Evolutionary conservation across 371 early-diverging fungal genomes (phyloP).

Genomic region (Apophysomyces variabilis): DNA sequence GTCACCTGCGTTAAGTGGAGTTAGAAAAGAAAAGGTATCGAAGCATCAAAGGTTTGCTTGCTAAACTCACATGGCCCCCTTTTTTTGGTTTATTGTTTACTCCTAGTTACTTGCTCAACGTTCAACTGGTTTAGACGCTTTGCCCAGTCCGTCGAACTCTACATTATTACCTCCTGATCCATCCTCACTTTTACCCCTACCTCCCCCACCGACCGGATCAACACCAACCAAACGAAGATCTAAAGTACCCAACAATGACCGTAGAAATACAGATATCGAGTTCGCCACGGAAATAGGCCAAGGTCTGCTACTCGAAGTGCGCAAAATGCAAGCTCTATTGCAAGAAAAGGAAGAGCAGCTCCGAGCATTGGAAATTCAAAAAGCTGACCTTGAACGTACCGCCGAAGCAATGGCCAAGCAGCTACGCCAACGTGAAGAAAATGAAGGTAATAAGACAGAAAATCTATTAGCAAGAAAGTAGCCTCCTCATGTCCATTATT

Average conservation of each 20-base stretch:
- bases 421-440: constrained; percentile 63
- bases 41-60: constrained; percentile 9
- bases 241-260: constrained; percentile 52
- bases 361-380: constrained; percentile 65
- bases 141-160: constrained; percentile 52
- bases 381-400: constrained; percentile 65
- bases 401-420: constrained; percentile 69
- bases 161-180: constrained; percentile 43
- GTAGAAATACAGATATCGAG: constrained; percentile 58
- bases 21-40: constrained; percentile 29
- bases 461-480: neutral
- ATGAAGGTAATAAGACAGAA: constrained; percentile 46
- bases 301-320: constrained; percentile 53
- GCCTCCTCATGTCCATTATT: neutral
- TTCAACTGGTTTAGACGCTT: constrained; percentile 41
- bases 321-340: constrained; percentile 55
- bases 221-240: constrained; percentile 58
- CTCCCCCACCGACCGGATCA: constrained; percentile 50
- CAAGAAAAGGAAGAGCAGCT: constrained; percentile 71
- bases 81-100: constrained; percentile 15
- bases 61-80: constrained; percentile 12
- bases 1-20: constrained; percentile 26
- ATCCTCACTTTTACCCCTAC: constrained; percentile 39
- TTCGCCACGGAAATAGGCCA: constrained; percentile 65
- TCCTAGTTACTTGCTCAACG: constrained; percentile 37